A percentile compares a stretch with the other conserved stretches of the same genome.
Evolutionary conservation across 305 asterid genomes (phyloP).

Genomic region (Fraxinus sp.): DNA sequence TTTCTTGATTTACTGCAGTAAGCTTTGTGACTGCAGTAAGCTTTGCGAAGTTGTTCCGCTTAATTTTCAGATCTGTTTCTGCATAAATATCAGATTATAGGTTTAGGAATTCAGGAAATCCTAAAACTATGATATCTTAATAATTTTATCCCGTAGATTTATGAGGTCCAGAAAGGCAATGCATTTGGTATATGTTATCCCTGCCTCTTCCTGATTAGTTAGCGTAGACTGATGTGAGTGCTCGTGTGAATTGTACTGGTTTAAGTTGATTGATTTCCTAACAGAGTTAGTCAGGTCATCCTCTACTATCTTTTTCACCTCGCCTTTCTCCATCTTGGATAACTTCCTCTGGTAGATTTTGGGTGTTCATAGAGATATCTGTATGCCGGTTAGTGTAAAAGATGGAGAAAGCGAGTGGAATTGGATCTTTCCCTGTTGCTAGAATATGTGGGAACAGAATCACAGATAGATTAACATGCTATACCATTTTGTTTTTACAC

Average conservation of each 20-base stretch:
- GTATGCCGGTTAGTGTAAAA: neutral
- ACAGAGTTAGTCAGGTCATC: neutral
- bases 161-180: neutral
- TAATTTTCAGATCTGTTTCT: neutral
- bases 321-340: neutral
- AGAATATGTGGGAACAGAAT: neutral
- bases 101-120: neutral
- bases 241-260: neutral
- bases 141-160: neutral
- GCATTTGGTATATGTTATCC: neutral
- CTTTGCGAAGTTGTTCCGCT: neutral
- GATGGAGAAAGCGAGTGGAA: neutral
- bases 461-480: neutral
- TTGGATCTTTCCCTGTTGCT: neutral
- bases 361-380: neutral
- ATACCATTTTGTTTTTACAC: neutral
- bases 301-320: neutral
- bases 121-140: neutral
- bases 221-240: neutral
- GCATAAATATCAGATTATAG: neutral
- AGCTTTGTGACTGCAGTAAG: neutral
- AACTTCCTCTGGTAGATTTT: neutral
- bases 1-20: neutral
- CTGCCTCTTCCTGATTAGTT: neutral
- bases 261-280: neutral